Percentiles rank a stretch among this genome's conserved stretches.
These are phyloP conservation scores for Mortierella hygrophila DNA, from an alignment of 192 early-diverging fungal genomes.

Conservation along the genomic window DNA sequence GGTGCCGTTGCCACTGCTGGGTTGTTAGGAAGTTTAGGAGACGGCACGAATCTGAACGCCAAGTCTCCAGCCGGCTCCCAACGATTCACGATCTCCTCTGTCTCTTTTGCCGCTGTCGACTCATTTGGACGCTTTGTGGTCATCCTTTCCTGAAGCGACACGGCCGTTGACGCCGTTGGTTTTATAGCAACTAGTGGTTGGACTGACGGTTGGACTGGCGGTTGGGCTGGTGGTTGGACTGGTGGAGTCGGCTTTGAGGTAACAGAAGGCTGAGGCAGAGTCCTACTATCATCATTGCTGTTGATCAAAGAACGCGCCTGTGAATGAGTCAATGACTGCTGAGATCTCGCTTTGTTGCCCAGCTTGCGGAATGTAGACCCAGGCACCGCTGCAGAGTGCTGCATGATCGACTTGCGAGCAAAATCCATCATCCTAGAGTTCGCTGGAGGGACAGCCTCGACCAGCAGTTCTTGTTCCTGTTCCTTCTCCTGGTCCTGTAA, in stretches of 20 bases:
- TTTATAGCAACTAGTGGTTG: neutral
- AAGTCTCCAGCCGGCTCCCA: neutral
- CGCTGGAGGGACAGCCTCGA: neutral
- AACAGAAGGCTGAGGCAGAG: no score
- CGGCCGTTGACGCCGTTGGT: neutral
- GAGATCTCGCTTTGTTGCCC: neutral
- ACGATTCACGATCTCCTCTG: neutral
- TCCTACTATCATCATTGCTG: neutral
- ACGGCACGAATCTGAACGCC: constrained; percentile 6
- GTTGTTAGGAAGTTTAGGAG: constrained; percentile 2
- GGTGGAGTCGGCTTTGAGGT: neutral
- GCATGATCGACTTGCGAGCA: constrained; percentile 45
- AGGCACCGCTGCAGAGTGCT: constrained; percentile 18
- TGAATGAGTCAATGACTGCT: neutral
- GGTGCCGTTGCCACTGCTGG: neutral
- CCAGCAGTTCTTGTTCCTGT: neutral
- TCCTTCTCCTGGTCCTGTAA: neutral
- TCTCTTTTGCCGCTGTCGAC: neutral
- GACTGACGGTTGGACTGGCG: neutral
- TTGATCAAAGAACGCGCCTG: neutral
- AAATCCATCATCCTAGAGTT: constrained; percentile 34
- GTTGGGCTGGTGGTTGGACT: neutral
- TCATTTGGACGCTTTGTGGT: neutral
- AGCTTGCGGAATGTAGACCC: constrained; percentile 28
- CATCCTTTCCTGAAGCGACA: neutral